Evolutionary conservation across 805 yeast species (phyloP), one percentile per base, ranked within the genome.

Genomic region (Metschnikowia rubicola): DNA sequence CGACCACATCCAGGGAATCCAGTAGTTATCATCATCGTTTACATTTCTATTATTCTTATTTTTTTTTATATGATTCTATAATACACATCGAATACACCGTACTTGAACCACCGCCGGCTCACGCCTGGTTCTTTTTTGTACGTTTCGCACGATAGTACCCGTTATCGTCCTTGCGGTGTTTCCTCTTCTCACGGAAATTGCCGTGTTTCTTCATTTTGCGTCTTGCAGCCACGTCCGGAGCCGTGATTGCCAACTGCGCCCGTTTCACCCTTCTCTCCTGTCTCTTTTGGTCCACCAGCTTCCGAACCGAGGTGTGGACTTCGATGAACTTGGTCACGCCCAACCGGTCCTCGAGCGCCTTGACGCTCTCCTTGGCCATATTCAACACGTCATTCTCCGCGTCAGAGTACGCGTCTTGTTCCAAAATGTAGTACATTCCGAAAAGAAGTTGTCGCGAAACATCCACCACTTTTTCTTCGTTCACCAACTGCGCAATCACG

Each of bases 211-310:
- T 84, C 59, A 88, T 60, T 68, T 86, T 88, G 64, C 87, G 80
- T 54, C 77, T 78, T 2, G 96, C 94, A n/a, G 88, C 84, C 36
- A 78, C 67, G 12, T 86, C 96, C 0, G 98, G 98, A 4, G 85
- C 86, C 17, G 75, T 78, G 10, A 91, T 74, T 3, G 89, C 86
- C 61, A 88, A 68, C 48, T 86, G 83, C 0, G 96, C 86, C 47
- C 90, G 75, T 60, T 83, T 84, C 0, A 86, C 78, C 61, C 76
- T 81, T 66, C 97, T 80, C 41, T 88, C 95, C 48, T 77, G 77
- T 59, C 97, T 79, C 64, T 88, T 79, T 32, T 71, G 70, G 29
- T 65, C 67, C 21, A 91, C 84, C 13, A 59, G 58, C 53, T 76
- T 80, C 61, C 81, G 80, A n/a, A 89, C 94, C 38, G 70, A 70